These are phyloP conservation scores for Cryphonectria carpinicola DNA, from an alignment of 2,329 filamentous ascomycete genomes.

Conservation along the genomic window DNA sequence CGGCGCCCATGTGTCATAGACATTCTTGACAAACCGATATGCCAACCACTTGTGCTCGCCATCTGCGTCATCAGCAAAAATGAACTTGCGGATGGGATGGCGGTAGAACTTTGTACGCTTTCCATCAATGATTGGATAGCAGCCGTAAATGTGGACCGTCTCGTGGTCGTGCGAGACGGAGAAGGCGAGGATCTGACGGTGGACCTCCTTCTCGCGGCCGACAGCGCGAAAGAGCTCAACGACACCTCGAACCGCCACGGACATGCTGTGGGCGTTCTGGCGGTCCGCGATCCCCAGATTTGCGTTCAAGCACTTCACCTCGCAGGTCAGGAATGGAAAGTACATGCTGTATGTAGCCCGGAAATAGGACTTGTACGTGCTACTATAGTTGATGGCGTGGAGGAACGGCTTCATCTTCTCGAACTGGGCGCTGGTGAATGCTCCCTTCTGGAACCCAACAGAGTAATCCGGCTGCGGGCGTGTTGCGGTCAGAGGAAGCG, in stretches of 20 bases:
- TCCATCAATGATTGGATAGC: constrained; percentile 43
- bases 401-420: constrained; percentile 41
- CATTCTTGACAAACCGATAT: not conserved
- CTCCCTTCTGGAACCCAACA: constrained; percentile 32
- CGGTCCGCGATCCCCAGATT: constrained; percentile 42
- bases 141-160: constrained; percentile 43
- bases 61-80: not conserved
- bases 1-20: not conserved
- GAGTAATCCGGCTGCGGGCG: not conserved
- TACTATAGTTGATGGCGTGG: constrained; percentile 40
- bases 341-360: constrained; percentile 43
- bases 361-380: constrained; percentile 34
- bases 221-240: constrained; percentile 45
- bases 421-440: constrained; percentile 49
- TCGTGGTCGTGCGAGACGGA: constrained; percentile 44
- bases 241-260: constrained; percentile 44
- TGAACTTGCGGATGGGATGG: not conserved
- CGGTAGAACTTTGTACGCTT: constrained; percentile 10
- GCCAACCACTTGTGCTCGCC: not conserved
- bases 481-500: not conserved
- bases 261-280: constrained; percentile 48
- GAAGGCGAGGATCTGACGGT: constrained; percentile 47
- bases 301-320: constrained; percentile 46
- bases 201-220: constrained; percentile 41
- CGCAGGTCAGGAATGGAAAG: constrained; percentile 53